phyloP scores from a whole-genome alignment of 257 asterid genomes.

The Eustoma russellianum region DNA sequence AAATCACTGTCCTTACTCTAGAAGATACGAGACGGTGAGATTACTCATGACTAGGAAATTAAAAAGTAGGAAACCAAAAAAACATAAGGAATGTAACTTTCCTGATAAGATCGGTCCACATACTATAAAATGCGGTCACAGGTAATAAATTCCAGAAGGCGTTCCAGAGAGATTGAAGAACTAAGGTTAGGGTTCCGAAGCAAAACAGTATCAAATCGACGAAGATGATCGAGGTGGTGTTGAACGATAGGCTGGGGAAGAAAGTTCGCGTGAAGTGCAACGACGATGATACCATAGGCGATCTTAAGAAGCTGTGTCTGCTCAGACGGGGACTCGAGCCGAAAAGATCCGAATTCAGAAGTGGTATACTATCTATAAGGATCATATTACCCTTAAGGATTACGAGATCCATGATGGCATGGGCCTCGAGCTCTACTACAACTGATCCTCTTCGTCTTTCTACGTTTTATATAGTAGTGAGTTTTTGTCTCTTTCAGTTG shows the following conservation, averaged over 20 bases:
- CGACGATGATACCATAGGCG: conserved; percentile 89
- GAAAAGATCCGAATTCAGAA: conserved; percentile 64
- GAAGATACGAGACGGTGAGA: no score
- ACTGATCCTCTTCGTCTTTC: background rate
- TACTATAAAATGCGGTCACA: no score
- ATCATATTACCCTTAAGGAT: conserved; percentile 22
- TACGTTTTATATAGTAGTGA: no score
- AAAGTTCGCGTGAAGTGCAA: conserved; percentile 88
- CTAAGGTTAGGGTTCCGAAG: background rate
- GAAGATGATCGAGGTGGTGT: conserved; percentile 10
- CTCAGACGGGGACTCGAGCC: conserved; percentile 80
- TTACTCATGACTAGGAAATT: no score
- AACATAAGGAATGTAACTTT: no score
- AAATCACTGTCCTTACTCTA: no score
- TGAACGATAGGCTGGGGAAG: conserved; percentile 57
- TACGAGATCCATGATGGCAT: conserved; percentile 24
- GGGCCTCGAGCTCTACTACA: conserved; percentile 26
- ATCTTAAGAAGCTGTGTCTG: conserved; percentile 89
- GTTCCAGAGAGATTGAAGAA: no score
- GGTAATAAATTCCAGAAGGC: no score
- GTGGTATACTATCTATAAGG: conserved; percentile 24
- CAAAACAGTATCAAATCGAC: background rate
- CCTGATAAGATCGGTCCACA: no score
- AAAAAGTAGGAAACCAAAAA: no score
- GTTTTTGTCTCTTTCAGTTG: no score